Evolutionary conservation across 2,329 filamentous ascomycete genomes (phyloP), one percentile per base, ranked within the genome.

Genomic region (Didymellaceae sp.): DNA sequence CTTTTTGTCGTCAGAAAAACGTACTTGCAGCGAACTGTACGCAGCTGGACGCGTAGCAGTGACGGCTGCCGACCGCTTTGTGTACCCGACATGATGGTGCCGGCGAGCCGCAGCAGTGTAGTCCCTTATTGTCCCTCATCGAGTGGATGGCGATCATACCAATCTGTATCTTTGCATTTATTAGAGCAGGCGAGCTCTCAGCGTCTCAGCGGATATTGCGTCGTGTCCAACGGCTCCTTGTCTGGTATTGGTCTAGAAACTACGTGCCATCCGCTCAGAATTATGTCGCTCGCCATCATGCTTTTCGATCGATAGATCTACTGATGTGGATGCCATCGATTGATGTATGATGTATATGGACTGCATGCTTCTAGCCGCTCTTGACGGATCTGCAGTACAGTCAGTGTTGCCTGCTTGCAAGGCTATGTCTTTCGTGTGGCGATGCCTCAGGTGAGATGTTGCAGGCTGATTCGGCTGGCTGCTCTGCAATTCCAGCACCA

Each of bases 151-250:
- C n/a, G n/a, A n/a, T n/a, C n/a, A n/a, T n/a, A n/a, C 17, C 17
- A 24, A 31, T 9, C 13, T n/a, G 6, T 7, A 28, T n/a, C 37
- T 38, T n/a, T 25, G 24, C 24, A 25, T 25, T 25, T 11, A 25
- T 7, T 25, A 25, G 24, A 26, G 17, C 37, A 45, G 14, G 20
- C n/a, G 2, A 33, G 9, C 31, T 28, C 22, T 40, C 32, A 22
- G 7, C 8, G 25, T 2, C 28, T 52, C 39, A 40, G 33, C 24
- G 39, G 25, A 40, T 14, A 14, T n/a, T 25, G 41, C 33, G 44
- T 43, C 25, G 31, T 54, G 45, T 53, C 51, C 31, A 38, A 57
- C 47, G 21, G 13, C 21, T 11, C 17, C 31, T 34, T 20, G 17
- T 18, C 45, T 33, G 26, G 20, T 5, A 39, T 38, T 53, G 41